Percentiles rank a stretch among this genome's conserved stretches.
Evolutionary conservation across 805 yeast genomes (phyloP).

Genomic region (Starmera pachycereana): DNA sequence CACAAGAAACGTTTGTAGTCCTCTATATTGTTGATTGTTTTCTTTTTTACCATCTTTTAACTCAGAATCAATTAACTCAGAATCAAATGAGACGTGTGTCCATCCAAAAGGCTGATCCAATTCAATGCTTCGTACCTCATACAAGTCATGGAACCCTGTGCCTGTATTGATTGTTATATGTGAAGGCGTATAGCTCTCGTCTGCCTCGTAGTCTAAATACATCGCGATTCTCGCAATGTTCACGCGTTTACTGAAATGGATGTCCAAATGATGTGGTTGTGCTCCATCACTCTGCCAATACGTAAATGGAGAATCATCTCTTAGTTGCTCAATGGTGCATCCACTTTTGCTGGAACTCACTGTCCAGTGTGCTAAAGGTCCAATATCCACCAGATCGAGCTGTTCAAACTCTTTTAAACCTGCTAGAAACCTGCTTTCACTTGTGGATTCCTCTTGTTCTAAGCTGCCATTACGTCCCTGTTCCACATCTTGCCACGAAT

Average conservation of each 20-base stretch:
- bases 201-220: slow-evolving; percentile 59
- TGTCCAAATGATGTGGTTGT: slow-evolving; percentile 75
- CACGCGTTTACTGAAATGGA: slow-evolving; percentile 73
- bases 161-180: slow-evolving; percentile 60
- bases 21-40: slow-evolving; percentile 26
- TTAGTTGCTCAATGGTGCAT: slow-evolving; percentile 56
- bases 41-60: too few relatives aligned
- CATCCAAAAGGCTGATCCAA: slow-evolving; percentile 69
- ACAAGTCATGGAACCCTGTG: slow-evolving; percentile 66
- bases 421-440: slow-evolving; percentile 1
- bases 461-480: too few relatives aligned
- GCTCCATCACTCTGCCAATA: slow-evolving; percentile 96
- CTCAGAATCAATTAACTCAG: background rate
- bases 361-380: slow-evolving; percentile 76
- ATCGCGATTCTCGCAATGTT: slow-evolving; percentile 57
- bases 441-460: too few relatives aligned
- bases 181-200: slow-evolving; percentile 91
- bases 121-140: slow-evolving; percentile 50
- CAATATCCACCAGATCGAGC: slow-evolving; percentile 59
- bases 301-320: slow-evolving; percentile 60
- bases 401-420: slow-evolving; percentile 49
- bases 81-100: slow-evolving; percentile 49
- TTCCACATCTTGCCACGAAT: too few relatives aligned
- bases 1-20: slow-evolving; percentile 56
- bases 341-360: slow-evolving; percentile 70